Evolutionary conservation across 805 yeast species (phyloP).

Genomic region (Yueomyces sinensis): DNA sequence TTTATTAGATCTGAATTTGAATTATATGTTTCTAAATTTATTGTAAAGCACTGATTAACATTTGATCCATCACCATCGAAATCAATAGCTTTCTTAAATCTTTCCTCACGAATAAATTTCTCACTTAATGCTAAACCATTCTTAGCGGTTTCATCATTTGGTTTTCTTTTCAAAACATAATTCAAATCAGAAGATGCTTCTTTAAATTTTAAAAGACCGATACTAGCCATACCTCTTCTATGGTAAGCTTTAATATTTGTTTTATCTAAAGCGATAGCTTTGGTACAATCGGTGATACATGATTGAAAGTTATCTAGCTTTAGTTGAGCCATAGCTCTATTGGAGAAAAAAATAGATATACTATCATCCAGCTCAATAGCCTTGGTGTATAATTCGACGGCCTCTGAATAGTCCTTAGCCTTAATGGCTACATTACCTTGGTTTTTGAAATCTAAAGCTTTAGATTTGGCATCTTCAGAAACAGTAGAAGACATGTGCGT

Average conservation of each 20-base stretch:
- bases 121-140: slow-evolving; percentile 50
- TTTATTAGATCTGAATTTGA: slow-evolving; percentile 20
- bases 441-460: slow-evolving; percentile 43
- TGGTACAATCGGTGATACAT: slow-evolving; percentile 67
- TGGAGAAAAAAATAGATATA: slow-evolving; percentile 59
- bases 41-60: slow-evolving; percentile 16
- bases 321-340: slow-evolving; percentile 83
- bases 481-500: no score
- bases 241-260: slow-evolving; percentile 69
- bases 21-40: slow-evolving; percentile 18
- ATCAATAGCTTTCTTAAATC: slow-evolving; percentile 80
- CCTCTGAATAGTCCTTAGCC: slow-evolving; percentile 46
- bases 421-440: slow-evolving; percentile 67
- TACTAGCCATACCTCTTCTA: slow-evolving; percentile 71
- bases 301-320: slow-evolving; percentile 77
- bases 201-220: slow-evolving; percentile 64
- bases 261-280: slow-evolving; percentile 55
- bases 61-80: slow-evolving; percentile 34
- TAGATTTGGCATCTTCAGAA: slow-evolving; percentile 9
- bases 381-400: slow-evolving; percentile 55
- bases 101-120: slow-evolving; percentile 52
- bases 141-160: slow-evolving; percentile 56
- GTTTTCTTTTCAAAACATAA: slow-evolving; percentile 44
- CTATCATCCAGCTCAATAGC: slow-evolving; percentile 56
- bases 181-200: slow-evolving; percentile 63